A percentile compares a stretch with the other conserved stretches of the same genome.
Evolutionary conservation across 2,329 filamentous ascomycete genomes (phyloP).

Genomic region (Phialophora expanda): DNA sequence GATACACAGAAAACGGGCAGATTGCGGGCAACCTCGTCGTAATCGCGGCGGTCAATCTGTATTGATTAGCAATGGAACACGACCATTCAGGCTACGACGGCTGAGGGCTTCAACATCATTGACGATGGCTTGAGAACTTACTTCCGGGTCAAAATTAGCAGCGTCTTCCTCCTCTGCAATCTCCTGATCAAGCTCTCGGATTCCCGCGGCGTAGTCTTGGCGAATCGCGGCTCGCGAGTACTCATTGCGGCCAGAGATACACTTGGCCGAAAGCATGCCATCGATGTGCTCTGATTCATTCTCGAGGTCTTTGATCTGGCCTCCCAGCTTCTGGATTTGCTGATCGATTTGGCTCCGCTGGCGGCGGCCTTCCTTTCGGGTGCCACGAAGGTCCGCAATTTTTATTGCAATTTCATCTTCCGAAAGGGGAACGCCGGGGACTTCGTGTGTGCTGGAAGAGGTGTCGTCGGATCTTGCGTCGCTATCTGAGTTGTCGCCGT

Average conservation of each 20-base stretch:
- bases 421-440: not conserved
- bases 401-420: slow-evolving; percentile 9
- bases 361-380: not conserved
- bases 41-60: slow-evolving; percentile 59
- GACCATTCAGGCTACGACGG: not conserved
- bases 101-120: too few species aligned
- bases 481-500: not conserved
- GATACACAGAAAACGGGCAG: slow-evolving; percentile 70
- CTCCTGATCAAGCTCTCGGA: slow-evolving; percentile 66
- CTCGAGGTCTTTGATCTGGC: slow-evolving; percentile 41
- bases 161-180: slow-evolving; percentile 59
- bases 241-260: slow-evolving; percentile 62
- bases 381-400: not conserved
- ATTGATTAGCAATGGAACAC: not conserved
- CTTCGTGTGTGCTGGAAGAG: not conserved
- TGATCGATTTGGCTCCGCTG: not conserved
- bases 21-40: slow-evolving; percentile 60
- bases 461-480: not conserved
- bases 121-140: not conserved
- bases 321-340: not conserved
- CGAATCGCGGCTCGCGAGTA: slow-evolving; percentile 62
- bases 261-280: slow-evolving; percentile 43
- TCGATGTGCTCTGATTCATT: slow-evolving; percentile 43
- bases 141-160: slow-evolving; percentile 59
- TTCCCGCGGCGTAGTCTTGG: slow-evolving; percentile 63